Percentiles rank a stretch among this genome's conserved stretches.
These are phyloP conservation scores for Kitagawia praeruptora DNA, from an alignment of 129 eudicot species.

Conservation along the genomic window DNA sequence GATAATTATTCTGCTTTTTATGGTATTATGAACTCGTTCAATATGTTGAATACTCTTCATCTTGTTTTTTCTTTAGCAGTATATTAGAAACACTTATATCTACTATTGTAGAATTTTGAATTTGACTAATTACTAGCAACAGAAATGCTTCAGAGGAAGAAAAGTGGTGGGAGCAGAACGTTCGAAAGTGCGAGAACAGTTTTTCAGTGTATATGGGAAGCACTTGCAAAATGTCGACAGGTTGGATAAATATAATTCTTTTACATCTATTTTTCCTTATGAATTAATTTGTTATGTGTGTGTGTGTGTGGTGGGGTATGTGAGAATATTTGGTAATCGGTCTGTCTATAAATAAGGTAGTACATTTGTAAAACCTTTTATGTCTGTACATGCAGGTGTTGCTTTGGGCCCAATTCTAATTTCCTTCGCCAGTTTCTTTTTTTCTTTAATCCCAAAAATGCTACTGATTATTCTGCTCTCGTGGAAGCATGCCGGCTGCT, in stretches of 20 bases:
- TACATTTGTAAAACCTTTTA: background rate
- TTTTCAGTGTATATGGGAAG: conserved; percentile 61
- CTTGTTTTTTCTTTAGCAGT: background rate
- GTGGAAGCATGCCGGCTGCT: conserved; percentile 73
- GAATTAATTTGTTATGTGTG: background rate
- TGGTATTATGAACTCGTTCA: background rate
- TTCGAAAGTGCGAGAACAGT: conserved; percentile 51
- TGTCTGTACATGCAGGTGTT: conserved; percentile 46
- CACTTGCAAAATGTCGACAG: conserved; percentile 69
- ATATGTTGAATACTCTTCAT: background rate
- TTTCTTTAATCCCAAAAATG: conserved; percentile 59
- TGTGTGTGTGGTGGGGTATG: background rate
- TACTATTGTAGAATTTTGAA: background rate
- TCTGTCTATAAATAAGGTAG: background rate
- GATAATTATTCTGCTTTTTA: background rate
- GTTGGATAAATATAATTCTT: conserved; percentile 15
- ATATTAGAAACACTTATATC: background rate
- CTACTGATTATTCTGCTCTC: conserved; percentile 59
- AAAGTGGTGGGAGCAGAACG: conserved; percentile 65
- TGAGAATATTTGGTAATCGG: background rate
- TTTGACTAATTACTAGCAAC: conserved; percentile 26
- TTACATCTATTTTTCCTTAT: background rate
- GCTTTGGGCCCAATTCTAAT: conserved; percentile 74
- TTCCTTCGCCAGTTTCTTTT: conserved; percentile 70
- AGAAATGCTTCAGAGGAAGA: conserved; percentile 98